These are phyloP conservation scores for Sphaerosporella brunnea DNA, from an alignment of 495 filamentous ascomycete species.

Conservation along the genomic window DNA sequence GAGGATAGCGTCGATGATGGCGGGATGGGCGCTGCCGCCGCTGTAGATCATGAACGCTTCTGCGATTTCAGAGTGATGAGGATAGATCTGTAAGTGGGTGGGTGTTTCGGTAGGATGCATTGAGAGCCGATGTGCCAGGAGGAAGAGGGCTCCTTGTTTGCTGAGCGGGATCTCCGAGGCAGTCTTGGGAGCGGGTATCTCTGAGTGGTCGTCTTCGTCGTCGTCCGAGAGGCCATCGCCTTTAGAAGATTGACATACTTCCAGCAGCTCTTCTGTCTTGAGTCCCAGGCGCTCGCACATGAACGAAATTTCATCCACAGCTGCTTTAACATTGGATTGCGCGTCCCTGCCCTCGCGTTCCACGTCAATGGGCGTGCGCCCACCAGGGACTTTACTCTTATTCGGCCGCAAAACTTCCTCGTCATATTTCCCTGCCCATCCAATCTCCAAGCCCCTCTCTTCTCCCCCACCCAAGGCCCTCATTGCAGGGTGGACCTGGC, in stretches of 20 bases:
- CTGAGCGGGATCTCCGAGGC: constrained; percentile 56
- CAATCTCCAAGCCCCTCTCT: constrained; percentile 48
- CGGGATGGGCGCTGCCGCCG: constrained; percentile 27
- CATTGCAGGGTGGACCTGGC: constrained; percentile 5
- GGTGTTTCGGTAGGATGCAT: constrained; percentile 40
- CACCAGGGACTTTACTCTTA: constrained; percentile 23
- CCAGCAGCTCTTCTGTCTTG: constrained; percentile 35
- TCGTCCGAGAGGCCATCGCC: constrained; percentile 26
- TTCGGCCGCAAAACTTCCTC: constrained; percentile 19
- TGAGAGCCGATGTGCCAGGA: constrained; percentile 35
- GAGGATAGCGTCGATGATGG: constrained; percentile 22
- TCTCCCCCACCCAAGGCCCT: constrained; percentile 14
- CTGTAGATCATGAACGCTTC: constrained; percentile 39
- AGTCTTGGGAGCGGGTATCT: constrained; percentile 25
- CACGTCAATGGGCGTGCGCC: constrained; percentile 21
- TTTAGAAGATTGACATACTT: constrained; percentile 14
- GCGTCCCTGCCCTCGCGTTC: constrained; percentile 19
- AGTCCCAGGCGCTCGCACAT: constrained; percentile 26
- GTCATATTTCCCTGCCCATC: constrained; percentile 46
- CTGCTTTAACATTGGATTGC: constrained; percentile 13
- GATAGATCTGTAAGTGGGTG: constrained; percentile 41
- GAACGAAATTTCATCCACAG: constrained; percentile 20
- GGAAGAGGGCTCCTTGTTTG: constrained; percentile 46
- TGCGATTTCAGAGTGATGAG: constrained; percentile 43
- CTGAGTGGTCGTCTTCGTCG: constrained; percentile 17